A percentile compares a stretch with the other conserved stretches of the same genome.
phyloP scores from a whole-genome alignment of 768 basidiomycete genomes.

The Fomitopsis pulvina region DNA sequence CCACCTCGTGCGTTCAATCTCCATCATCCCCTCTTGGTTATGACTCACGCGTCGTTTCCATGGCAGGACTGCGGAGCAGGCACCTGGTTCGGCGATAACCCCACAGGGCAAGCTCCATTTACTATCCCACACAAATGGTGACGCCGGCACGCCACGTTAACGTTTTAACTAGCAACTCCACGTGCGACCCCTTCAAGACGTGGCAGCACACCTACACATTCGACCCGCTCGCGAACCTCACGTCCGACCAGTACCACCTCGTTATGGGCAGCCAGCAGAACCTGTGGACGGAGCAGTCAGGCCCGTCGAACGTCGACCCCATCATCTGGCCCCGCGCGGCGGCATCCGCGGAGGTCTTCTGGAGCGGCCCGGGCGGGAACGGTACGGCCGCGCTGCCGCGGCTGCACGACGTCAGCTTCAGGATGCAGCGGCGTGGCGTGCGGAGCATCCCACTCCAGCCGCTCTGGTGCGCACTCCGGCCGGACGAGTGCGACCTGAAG shows the following conservation, averaged over 20 bases:
- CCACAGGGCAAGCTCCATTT: conserved; percentile 32
- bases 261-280: conserved; percentile 74
- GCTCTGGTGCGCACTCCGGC: conserved; percentile 63
- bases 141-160: background rate
- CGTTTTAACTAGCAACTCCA: conserved; percentile 39
- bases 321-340: conserved; percentile 75
- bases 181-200: conserved; percentile 78
- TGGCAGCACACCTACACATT: conserved; percentile 74
- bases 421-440: conserved; percentile 58
- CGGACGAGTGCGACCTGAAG: conserved; percentile 46
- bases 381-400: conserved; percentile 45
- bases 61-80: conserved; percentile 62
- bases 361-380: conserved; percentile 46
- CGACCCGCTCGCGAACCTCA: conserved; percentile 56
- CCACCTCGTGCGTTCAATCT: conserved; percentile 49
- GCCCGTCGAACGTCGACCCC: conserved; percentile 57
- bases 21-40: background rate
- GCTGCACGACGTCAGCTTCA: conserved; percentile 59
- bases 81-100: conserved; percentile 55
- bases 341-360: conserved; percentile 70
- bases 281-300: conserved; percentile 72
- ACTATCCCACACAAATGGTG: background rate
- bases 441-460: conserved; percentile 61
- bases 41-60: background rate
- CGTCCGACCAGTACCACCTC: conserved; percentile 38